Percentiles rank a stretch among this genome's conserved stretches.
These are phyloP conservation scores for Phytopythium boreale DNA, from an alignment of 352 stramenopile species.

Conservation along the genomic window DNA sequence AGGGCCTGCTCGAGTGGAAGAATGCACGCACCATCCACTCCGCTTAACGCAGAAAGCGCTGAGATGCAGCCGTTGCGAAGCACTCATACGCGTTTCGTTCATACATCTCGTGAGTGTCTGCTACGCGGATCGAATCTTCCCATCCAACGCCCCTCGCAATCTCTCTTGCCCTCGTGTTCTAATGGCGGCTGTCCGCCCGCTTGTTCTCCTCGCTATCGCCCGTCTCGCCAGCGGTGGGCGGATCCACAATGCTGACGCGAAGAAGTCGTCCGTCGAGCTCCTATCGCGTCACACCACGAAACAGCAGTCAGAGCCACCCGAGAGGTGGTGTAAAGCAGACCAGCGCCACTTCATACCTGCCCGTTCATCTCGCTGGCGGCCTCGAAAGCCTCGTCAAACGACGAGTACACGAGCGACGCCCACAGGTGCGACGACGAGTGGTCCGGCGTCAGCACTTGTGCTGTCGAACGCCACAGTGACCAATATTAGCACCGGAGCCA, in stretches of 20 bases:
- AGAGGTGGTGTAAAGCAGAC: accelerated
- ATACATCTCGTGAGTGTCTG: background rate
- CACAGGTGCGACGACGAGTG: conserved; percentile 65
- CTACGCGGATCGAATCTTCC: background rate
- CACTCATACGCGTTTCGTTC: background rate
- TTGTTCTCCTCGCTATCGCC: background rate
- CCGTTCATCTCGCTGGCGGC: conserved; percentile 78
- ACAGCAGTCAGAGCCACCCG: background rate
- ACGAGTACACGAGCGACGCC: conserved; percentile 57
- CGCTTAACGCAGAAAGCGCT: background rate
- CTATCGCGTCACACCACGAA: conserved; percentile 7
- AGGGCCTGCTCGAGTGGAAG: conserved; percentile 75
- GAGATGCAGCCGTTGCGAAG: background rate
- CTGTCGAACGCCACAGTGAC: conserved; percentile 6
- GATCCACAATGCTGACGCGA: conserved; percentile 73
- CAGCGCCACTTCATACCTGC: conserved; percentile 25
- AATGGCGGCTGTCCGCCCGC: background rate
- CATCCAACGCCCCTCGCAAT: background rate
- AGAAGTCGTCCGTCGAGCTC: conserved; percentile 74
- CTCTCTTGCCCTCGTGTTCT: background rate
- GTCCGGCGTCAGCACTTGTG: conserved; percentile 45
- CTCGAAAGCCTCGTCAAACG: conserved; percentile 70
- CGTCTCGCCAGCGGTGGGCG: conserved; percentile 10
- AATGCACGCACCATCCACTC: conserved; percentile 60
- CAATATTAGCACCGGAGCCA: background rate